Conservation (phyloP, 1,284 basidiomycete species). For the Cutaneotrichosporon sp. region DNA sequence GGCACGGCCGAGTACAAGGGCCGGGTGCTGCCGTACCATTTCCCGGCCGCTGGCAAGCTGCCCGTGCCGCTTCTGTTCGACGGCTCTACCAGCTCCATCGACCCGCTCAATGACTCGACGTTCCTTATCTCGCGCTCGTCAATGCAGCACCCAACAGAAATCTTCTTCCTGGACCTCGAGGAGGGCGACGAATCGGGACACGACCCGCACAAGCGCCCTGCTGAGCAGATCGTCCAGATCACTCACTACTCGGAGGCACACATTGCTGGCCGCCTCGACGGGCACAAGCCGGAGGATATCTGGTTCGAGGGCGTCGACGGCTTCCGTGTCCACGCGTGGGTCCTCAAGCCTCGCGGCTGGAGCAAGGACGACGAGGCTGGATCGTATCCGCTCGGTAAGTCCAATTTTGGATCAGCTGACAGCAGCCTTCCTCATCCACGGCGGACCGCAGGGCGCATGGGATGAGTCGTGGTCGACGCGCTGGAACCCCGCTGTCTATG, state of each 20-base stretch:
- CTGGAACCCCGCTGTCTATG: constrained; percentile 74
- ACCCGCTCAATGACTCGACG: constrained; percentile 18
- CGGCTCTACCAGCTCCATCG: constrained; percentile 31
- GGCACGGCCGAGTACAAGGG: constrained; percentile 73
- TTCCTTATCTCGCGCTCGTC: constrained; percentile 32
- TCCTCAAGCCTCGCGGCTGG: constrained; percentile 71
- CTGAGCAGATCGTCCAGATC: constrained; percentile 64
- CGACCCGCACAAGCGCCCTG: constrained; percentile 35
- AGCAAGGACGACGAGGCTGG: constrained; percentile 59
- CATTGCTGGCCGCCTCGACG: constrained; percentile 57
- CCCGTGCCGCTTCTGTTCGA: constrained; percentile 47
- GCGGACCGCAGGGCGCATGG: constrained; percentile 64
- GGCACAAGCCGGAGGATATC: constrained; percentile 70
- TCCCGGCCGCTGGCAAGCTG: constrained; percentile 35
- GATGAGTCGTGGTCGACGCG: constrained; percentile 77
- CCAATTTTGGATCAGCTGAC: not conserved
- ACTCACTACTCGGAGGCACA: constrained; percentile 54
- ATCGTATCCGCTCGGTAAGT: constrained; percentile 63
- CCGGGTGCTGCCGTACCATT: constrained; percentile 45
- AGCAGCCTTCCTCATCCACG: constrained; percentile 49
- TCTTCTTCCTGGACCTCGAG: constrained; percentile 45
- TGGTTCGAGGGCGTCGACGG: constrained; percentile 77
- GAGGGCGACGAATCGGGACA: constrained; percentile 41
- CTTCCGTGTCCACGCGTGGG: constrained; percentile 75
- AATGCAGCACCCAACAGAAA: constrained; percentile 30